Evolutionary conservation across 2,329 filamentous ascomycete species (phyloP).

Genomic region (Talaromyces verruculosus): DNA sequence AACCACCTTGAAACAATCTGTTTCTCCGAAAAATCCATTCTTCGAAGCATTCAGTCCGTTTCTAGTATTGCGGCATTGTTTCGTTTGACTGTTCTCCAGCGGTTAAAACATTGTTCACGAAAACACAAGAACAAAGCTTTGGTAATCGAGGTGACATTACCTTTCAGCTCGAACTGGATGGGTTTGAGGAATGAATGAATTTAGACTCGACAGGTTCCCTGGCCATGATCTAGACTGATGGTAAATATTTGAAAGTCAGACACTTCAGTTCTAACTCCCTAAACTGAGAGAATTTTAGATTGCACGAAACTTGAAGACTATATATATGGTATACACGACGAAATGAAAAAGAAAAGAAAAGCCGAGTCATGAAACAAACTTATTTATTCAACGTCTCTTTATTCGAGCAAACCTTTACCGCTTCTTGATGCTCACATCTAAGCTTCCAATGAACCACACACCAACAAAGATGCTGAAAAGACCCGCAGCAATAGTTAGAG

Average conservation of each 20-base stretch:
- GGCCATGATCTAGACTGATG: neutral
- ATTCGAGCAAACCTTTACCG: slow-evolving; percentile 37
- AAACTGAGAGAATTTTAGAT: neutral
- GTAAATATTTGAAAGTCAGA: neutral
- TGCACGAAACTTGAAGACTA: neutral
- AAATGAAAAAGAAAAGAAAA: neutral
- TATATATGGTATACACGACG: slow-evolving; percentile 8
- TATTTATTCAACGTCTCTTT: slow-evolving; percentile 12
- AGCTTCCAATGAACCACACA: slow-evolving; percentile 71
- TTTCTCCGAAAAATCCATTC: neutral
- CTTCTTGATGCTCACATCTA: slow-evolving; percentile 78
- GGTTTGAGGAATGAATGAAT: neutral
- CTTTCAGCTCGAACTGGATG: neutral
- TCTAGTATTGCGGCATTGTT: neutral
- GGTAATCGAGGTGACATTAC: neutral
- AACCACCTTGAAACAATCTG: neutral
- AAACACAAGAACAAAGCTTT: neutral
- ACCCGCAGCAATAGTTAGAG: slow-evolving; percentile 74
- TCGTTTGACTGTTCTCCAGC: neutral
- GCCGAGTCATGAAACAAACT: slow-evolving; percentile 1
- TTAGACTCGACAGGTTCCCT: neutral
- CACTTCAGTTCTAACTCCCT: neutral
- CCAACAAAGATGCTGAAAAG: slow-evolving; percentile 71
- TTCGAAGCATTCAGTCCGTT: neutral
- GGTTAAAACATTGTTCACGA: neutral